Base-by-base conservation (phyloP, 2,329 filamentous ascomycete genomes). In the Catunica adiposa region DNA sequence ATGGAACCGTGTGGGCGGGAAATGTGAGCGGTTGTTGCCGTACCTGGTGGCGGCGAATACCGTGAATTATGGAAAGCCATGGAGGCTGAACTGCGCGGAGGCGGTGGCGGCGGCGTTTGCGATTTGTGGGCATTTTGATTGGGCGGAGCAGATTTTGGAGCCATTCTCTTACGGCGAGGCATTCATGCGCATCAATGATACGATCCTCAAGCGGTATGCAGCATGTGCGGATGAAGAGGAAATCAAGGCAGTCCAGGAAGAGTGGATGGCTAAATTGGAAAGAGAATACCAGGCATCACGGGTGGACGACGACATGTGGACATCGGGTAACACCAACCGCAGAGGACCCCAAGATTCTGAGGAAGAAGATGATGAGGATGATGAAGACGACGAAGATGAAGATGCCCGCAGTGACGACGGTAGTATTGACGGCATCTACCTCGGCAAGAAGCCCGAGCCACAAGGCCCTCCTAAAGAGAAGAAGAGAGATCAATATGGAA, bases 1-100 rank as follows among this genome's bases (percentile, higher is more conserved):
- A 54, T 98, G 90, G 80, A 76, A 74, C 58, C 85, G 85, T 62
- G 94, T 98, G 58, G 92, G 92, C 26, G 92, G 92, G 23, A 92
- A 89, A 68, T 94, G 89, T 68, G 89, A 95, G 72, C 76, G 92
- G 55, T 69, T 96, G 60, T 72, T 98, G 56, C 92, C 92, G 0
- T 98, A 98, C 67, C 81, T 98, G 6, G 89, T 98, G 52, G 92
- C 92, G 4, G 92, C 92, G 51, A 98, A 98, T 67, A 84, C 86
- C 1, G 92, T 96, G 65, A 98, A 98, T 71, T 98, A 98, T 70
- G 92, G 92, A 59, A 86, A 87, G 64, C 92, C 92, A 3, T 96
- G 89, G 86, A 77, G 89, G 55, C 68, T 98, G 60, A 98, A 98
- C 68, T 98, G 92, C 63, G 92, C 89, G 29, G 92, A 98, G 72